A percentile compares a stretch with the other conserved stretches of the same genome.
Evolutionary conservation across 2,329 filamentous ascomycete genomes (phyloP).

Genomic region (Passalora sequoiae): DNA sequence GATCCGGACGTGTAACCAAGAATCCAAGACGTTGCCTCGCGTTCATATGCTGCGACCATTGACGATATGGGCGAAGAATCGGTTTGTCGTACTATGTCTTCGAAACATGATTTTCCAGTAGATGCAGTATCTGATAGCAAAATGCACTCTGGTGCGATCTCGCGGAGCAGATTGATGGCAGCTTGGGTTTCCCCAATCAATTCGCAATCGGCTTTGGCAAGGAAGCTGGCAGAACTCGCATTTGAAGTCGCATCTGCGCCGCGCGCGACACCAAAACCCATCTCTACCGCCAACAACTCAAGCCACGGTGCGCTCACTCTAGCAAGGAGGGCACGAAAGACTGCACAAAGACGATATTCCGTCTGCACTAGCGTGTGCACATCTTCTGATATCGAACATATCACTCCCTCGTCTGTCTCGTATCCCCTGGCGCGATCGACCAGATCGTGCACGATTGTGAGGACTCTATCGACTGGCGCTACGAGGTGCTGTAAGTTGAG

Average conservation of each 20-base stretch:
- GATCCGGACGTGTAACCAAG: neutral
- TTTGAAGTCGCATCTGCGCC: neutral
- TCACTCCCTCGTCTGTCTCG: conserved; percentile 22
- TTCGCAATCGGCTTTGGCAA: conserved; percentile 8
- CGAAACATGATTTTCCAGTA: neutral
- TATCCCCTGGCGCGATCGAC: conserved; percentile 3
- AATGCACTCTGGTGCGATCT: neutral
- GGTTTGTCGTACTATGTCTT: neutral
- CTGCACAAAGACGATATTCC: conserved; percentile 11
- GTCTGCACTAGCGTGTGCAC: conserved; percentile 16
- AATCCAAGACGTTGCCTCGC: neutral
- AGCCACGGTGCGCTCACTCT: conserved; percentile 28
- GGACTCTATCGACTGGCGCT: conserved; percentile 35
- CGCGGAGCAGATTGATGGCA: conserved; percentile 11
- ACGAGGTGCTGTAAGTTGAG: conserved; percentile 40
- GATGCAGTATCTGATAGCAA: conserved; percentile 2
- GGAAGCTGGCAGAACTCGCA: neutral
- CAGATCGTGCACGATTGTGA: conserved; percentile 17
- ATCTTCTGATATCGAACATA: conserved; percentile 22
- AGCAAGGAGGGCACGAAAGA: conserved; percentile 21
- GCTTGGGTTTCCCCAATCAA: conserved; percentile 13
- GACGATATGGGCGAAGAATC: too few relatives aligned
- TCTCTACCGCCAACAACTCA: conserved; percentile 17
- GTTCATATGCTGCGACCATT: neutral
- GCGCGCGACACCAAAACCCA: conserved; percentile 13